Evolutionary conservation across 495 filamentous ascomycete genomes (phyloP), one percentile per base, ranked within the genome.

Genomic region (Aspergillus haitiensis): DNA sequence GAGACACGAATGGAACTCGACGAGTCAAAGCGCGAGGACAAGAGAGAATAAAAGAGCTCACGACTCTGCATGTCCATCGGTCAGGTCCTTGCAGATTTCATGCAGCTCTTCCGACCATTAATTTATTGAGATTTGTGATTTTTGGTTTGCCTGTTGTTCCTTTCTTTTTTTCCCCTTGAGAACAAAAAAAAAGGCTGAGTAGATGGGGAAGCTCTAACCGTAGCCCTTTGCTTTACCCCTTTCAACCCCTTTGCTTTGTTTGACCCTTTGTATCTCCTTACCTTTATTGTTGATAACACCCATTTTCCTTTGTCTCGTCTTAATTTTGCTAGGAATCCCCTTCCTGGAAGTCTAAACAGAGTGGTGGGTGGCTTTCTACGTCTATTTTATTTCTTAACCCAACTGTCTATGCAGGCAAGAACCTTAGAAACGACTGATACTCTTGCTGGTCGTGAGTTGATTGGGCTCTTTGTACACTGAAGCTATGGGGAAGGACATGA

Each of bases 71-170:
- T 61, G 59, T 66, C 60, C 60, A 58, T 58, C 42, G 42, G 18
- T 58, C 44, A 55, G 59, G 64, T 75, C 71, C 70, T 75, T 75
- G 70, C 72, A 73, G 66, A 66, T 68, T 67, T 67, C 59, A 58
- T 73, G 65, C 63, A 67, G 60, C 55, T 45, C 13, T 31, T 40
- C 54, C 36, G 56, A 35, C 48, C 47, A 32, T 59, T 35, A 52
- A 35, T 27, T 7, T 56, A 13, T 33, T 36, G 31, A 18, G 55
- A 35, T 47, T 60, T 34, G 40, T 34, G 11, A 15, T 18, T n/a
- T 49, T 62, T 58, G 58, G 50, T 49, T 52, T 53, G 21, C 27
- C 31, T 49, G 32, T 56, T 44, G 11, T 27, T n/a, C 45, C 44
- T 35, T 6, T n/a, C 16, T 48, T 36, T 33, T 32, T 11, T 46